Evolutionary conservation across 2,329 filamentous ascomycete genomes (phyloP), one percentile per base, ranked within the genome.

Genomic region (Penicillium sp.): DNA sequence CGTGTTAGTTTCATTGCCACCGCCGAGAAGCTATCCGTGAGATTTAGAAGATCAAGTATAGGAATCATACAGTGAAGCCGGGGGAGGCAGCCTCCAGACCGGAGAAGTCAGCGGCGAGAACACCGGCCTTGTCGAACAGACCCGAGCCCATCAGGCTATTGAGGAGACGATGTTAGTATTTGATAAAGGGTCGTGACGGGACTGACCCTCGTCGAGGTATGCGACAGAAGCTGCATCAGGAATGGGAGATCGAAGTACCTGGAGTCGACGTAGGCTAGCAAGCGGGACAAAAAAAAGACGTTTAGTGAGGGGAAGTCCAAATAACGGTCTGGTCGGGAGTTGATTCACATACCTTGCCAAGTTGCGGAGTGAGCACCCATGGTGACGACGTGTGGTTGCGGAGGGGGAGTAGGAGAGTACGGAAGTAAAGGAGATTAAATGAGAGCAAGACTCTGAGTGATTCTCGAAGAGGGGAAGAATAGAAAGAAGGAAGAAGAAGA

Each of bases 91-190:
- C 92, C 92, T 92, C 96, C 72, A 87, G 85, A 76, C 89, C 92
- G 80, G 91, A 91, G 72, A 92, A 91, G 70, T 90, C 90, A 68
- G 81, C 82, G 80, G 90, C 93, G 84, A 95, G 88, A 78, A 97
- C 93, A 76, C 91, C 91, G 73, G 86, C 93, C 83, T 92, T 89
- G 83, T 95, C 90, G 75, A 96, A 81, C 77, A 93, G 89, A 74
- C 89, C 89, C 72, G 85, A 89, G 81, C 85, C 89, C 75, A 96
- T 86, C 73, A 97, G 88, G 86, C 92, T 96, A 75, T 70, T 42
- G 59, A 33, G 66, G 63, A 55, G 47, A 54, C 22, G 28, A 47
- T 40, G 51, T 69, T 57, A 69, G 66, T 37, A 59, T 59, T n/a
- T 4, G 13, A 4, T 2, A 35, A 28, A 53, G 53, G 59, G 65